These are phyloP conservation scores for Xylaria sp. DNA, from an alignment of 495 filamentous ascomycete species.

Conservation along the genomic window DNA sequence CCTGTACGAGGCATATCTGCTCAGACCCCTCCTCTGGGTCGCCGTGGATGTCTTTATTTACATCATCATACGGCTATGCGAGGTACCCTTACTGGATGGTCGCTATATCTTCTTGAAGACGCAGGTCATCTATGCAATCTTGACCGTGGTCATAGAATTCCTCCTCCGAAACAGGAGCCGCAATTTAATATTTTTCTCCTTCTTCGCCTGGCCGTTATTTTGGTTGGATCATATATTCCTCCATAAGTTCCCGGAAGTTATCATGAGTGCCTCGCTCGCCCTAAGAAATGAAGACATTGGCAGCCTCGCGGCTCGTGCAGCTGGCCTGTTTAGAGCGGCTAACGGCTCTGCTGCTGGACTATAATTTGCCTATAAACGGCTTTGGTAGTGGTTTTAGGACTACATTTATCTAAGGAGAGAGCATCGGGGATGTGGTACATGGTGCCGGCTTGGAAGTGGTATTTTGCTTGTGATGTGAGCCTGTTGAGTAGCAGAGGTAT, in stretches of 20 bases:
- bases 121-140: neutral
- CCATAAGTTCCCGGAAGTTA: neutral
- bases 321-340: neutral
- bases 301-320: neutral
- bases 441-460: neutral
- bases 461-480: neutral
- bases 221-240: neutral
- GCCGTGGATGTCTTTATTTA: conserved; percentile 19
- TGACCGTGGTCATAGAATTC: neutral
- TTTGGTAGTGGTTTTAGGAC: neutral
- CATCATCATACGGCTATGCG: neutral
- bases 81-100: neutral
- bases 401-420: neutral
- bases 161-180: neutral
- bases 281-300: neutral
- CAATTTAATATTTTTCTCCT: neutral
- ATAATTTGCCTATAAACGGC: neutral
- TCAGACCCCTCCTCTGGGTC: neutral
- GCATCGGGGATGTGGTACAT: neutral
- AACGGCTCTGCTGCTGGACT: neutral
- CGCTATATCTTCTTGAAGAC: neutral
- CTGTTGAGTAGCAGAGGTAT: neutral
- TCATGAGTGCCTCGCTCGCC: neutral
- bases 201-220: neutral
- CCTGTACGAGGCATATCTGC: neutral